A percentile compares a stretch with the other conserved stretches of the same genome.
phyloP scores from a whole-genome alignment of 345 rosid genomes.

The Schrenkiella parvula region DNA sequence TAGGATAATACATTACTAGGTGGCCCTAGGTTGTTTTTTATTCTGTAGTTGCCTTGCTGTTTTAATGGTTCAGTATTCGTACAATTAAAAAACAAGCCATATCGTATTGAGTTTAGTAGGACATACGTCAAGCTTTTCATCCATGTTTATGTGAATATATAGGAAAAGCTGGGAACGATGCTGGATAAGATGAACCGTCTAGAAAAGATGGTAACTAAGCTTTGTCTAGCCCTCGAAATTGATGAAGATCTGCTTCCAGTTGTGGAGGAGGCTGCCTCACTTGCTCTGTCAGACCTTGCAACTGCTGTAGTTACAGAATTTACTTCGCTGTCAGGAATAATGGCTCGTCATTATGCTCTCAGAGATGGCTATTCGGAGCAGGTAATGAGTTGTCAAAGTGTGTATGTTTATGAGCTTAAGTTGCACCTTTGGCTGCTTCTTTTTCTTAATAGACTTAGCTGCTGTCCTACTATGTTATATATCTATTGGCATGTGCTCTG shows the following conservation, averaged over 20 bases:
- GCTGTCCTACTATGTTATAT: neutral
- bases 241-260: conserved; percentile 47
- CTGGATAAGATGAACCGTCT: conserved; percentile 77
- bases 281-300: conserved; percentile 97
- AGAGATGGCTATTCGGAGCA: conserved; percentile 83
- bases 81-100: neutral
- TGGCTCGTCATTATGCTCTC: conserved; percentile 97
- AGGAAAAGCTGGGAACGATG: conserved; percentile 98
- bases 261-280: conserved; percentile 77
- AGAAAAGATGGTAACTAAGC: conserved; percentile 48
- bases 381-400: conserved; percentile 42
- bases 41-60: neutral
- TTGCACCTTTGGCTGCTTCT: neutral
- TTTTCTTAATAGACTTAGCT: neutral
- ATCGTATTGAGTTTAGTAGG: neutral
- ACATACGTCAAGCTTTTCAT: neutral
- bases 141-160: conserved; percentile 24
- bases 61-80: neutral
- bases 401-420: neutral
- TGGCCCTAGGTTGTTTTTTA: neutral
- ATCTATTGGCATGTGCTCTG: neutral
- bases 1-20: neutral
- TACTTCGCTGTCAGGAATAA: conserved; percentile 85
- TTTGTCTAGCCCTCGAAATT: conserved; percentile 49
- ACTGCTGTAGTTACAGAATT: conserved; percentile 91